phyloP scores from a whole-genome alignment of 2,329 filamentous ascomycete genomes.

The Lachnellula hyalina region DNA sequence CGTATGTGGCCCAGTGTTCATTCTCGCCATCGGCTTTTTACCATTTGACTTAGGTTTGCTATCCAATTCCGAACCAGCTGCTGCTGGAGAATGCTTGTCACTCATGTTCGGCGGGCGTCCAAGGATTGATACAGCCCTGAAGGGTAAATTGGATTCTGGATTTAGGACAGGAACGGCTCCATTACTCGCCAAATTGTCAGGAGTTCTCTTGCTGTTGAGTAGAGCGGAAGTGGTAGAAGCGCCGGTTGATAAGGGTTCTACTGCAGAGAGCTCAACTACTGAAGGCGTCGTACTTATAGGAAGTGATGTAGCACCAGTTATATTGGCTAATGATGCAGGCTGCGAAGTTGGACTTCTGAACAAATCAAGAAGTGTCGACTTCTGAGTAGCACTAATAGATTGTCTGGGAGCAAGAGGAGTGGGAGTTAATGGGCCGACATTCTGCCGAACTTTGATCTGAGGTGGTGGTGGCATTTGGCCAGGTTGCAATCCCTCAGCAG shows the following conservation, averaged over 20 bases:
- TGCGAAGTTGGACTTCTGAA: constrained; percentile 28
- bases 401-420: constrained; percentile 16
- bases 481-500: constrained; percentile 19
- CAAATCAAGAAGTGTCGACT: constrained; percentile 26
- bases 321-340: constrained; percentile 9
- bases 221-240: constrained; percentile 15
- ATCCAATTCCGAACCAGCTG: constrained; percentile 4
- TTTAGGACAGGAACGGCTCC: constrained; percentile 18
- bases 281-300: constrained; percentile 25
- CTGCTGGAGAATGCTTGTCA: constrained; percentile 9
- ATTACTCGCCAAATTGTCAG: constrained; percentile 12
- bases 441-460: constrained; percentile 4
- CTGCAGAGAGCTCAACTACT: constrained; percentile 30
- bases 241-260: constrained; percentile 24
- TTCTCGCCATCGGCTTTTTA: constrained; percentile 2
- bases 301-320: constrained; percentile 17
- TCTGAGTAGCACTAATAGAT: constrained; percentile 25
- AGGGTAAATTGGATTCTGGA: constrained; percentile 26
- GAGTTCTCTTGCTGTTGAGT: constrained; percentile 19
- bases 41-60: constrained; percentile 5
- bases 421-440: constrained; percentile 7
- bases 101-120: constrained; percentile 20
- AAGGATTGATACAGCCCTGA: constrained; percentile 25
- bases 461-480: neutral
- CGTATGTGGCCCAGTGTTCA: neutral